Conservation (phyloP, 2,329 filamentous ascomycete genomes). For the Aspergillus oerlinghausenensis region DNA sequence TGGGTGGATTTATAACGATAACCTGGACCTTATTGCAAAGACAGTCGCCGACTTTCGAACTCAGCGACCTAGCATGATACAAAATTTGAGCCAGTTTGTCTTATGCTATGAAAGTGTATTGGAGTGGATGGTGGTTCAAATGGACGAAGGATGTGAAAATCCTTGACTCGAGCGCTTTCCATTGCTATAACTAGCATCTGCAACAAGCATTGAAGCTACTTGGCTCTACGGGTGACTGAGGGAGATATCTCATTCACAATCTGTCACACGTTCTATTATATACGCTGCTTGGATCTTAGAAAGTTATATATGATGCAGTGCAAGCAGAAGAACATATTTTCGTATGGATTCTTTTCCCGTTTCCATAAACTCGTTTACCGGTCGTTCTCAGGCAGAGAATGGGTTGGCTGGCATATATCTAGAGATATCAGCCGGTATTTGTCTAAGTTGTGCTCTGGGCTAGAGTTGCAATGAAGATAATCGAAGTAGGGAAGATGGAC, state of each 20-base stretch:
- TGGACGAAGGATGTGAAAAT: slow-evolving; percentile 9
- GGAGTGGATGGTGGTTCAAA: slow-evolving; percentile 65
- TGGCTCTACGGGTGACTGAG: not conserved
- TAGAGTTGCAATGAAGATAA: not conserved
- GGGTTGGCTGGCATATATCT: not conserved
- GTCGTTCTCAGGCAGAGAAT: not conserved
- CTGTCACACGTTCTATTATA: not conserved
- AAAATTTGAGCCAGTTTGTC: slow-evolving; percentile 87
- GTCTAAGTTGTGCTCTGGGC: not conserved
- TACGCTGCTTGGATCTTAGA: not conserved
- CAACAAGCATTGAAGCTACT: not conserved
- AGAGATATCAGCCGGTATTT: not conserved
- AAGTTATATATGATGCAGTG: not conserved
- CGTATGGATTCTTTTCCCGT: not conserved
- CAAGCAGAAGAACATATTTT: not conserved
- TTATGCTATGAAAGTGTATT: slow-evolving; percentile 93
- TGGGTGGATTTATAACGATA: slow-evolving; percentile 65
- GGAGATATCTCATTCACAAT: not conserved
- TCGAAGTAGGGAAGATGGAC: not conserved
- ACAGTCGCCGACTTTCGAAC: slow-evolving; percentile 87
- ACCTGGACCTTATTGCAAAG: slow-evolving; percentile 73
- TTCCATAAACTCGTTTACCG: not conserved
- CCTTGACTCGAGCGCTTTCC: not conserved
- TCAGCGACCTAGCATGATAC: slow-evolving; percentile 93
- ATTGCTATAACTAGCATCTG: not conserved